A percentile compares a stretch with the other conserved stretches of the same genome.
phyloP scores from a whole-genome alignment of 495 filamentous ascomycete genomes.

The Darksidea phi region DNA sequence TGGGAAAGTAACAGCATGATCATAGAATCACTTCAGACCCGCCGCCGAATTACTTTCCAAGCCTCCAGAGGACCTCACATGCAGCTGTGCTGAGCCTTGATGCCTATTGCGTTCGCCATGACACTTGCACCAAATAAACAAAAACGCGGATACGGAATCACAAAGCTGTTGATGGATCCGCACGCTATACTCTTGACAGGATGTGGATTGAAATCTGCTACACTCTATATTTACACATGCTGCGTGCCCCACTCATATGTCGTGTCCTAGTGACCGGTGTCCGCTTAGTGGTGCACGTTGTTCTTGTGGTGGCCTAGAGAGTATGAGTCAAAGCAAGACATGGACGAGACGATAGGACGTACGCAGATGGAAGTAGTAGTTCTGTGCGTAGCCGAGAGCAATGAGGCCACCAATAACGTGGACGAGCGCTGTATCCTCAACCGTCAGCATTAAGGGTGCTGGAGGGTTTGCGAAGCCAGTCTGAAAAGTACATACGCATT shows the following conservation, averaged over 20 bases:
- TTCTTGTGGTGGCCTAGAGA: constrained; percentile 94
- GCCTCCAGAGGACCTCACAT: too few relatives aligned
- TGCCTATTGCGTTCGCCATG: too few relatives aligned
- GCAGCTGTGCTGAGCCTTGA: too few relatives aligned
- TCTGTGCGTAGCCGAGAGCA: constrained; percentile 83
- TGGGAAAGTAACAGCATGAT: too few relatives aligned
- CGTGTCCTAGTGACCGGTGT: not conserved
- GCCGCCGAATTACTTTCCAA: too few relatives aligned
- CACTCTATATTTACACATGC: constrained; percentile 31
- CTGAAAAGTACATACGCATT: constrained; percentile 68
- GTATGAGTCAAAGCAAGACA: constrained; percentile 38
- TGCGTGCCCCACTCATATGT: not conserved
- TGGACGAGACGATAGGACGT: constrained; percentile 46
- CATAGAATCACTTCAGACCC: too few relatives aligned
- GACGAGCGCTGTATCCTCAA: constrained; percentile 63
- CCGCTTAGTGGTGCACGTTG: constrained; percentile 89
- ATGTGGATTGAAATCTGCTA: constrained; percentile 27
- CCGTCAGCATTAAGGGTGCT: constrained; percentile 24
- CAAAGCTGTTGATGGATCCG: not conserved
- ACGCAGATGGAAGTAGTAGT: constrained; percentile 99
- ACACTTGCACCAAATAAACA: too few relatives aligned
- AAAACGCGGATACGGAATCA: not conserved
- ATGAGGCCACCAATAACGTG: constrained; percentile 78
- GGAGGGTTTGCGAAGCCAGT: not conserved
- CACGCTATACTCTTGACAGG: constrained; percentile 4